Conservation (phyloP, 345 rosid genomes). For the Gossypium raimondii region DNA sequence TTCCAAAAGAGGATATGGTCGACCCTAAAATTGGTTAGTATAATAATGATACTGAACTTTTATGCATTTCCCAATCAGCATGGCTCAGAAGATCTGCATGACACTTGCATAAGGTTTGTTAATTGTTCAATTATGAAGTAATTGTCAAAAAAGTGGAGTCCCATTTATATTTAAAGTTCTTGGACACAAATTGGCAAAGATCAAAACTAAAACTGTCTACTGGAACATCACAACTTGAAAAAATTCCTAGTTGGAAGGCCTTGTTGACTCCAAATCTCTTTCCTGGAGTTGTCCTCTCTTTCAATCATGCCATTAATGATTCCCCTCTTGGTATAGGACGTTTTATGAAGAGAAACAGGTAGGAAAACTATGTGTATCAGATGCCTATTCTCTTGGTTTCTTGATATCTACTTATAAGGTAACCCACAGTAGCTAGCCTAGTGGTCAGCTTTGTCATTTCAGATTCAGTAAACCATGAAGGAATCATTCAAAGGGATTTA, state of each 20-base stretch:
- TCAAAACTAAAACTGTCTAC: too few relatives aligned
- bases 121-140: neutral
- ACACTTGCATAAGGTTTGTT: neutral
- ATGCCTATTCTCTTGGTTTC: neutral
- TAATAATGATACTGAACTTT: neutral
- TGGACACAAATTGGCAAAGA: neutral
- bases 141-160: neutral
- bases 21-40: neutral
- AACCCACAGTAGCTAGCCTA: neutral
- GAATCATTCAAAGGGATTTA: neutral
- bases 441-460: neutral
- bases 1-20: neutral
- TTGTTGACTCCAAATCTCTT: neutral
- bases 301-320: neutral
- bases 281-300: neutral
- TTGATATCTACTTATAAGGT: neutral
- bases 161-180: neutral
- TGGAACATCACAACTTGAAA: neutral
- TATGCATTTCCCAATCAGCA: neutral
- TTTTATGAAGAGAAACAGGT: neutral
- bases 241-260: neutral
- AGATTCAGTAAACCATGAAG: neutral
- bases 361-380: neutral
- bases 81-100: slow-evolving; percentile 3
- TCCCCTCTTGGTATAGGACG: neutral